Evolutionary conservation across 176 grass and related monocot species (phyloP), one percentile per base, ranked within the genome.

Genomic region (Miscanthus lutarioriparius): DNA sequence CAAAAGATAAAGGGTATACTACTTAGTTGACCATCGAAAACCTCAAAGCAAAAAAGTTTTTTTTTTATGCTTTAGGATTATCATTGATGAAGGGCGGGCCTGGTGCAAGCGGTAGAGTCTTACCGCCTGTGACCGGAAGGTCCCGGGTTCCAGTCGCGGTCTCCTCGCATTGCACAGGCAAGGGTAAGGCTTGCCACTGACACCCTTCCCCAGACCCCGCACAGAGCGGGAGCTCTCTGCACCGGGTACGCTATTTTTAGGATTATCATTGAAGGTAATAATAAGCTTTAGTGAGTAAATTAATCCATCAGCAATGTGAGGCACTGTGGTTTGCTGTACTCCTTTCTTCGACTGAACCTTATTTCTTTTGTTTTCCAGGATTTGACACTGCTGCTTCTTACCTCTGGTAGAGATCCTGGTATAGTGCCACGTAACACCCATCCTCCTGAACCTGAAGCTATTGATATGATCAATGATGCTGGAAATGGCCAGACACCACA

Each of bases 331-430:
- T 51, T 26, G 43, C 20, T 69, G 0, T 56, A 26, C 30, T 53
- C 8, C 14, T 70, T 49, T 70, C 4, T 54, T 27, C 53, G 58
- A 69, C 45, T 89, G 40, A 51, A 84, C 19, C 37, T 64, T 30
- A 20, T 83, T 78, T 22, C 41, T 80, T 80, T 61, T 47, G 44
- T 84, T 76, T 88, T 92, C 64, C 92, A 97, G 94, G 94, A 97
- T 92, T 82, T 97, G 86, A 87, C 84, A 43, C 75, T 97, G 64
- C 82, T 97, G 48, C 94, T 97, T 75, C 77, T 97, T 83, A 89
- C 94, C 48, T 97, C 94, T 45, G 92, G 94, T 73, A 89, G 94
- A 90, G 94, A 97, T 92, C 94, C 94, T 67, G 94, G 94, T 74
- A 97, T 97, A 89, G 87, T 97, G 6, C 94, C 94, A 41, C 94